Evolutionary conservation across 2,329 filamentous ascomycete genomes (phyloP).

Genomic region (Fusarium drepaniforme): DNA sequence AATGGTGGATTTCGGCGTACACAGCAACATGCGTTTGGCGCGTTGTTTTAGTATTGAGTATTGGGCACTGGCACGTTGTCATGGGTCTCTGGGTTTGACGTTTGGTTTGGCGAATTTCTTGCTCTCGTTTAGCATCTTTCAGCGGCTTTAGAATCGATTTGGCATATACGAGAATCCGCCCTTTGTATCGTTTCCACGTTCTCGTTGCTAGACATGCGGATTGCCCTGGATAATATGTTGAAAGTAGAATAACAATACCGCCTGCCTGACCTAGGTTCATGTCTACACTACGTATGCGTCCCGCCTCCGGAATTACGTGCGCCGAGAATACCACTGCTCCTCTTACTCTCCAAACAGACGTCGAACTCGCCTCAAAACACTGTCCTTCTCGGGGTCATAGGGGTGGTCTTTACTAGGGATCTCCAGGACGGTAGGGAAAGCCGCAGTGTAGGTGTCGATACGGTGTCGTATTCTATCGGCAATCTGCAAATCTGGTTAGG

Average conservation of each 20-base stretch:
- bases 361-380: constrained; percentile 88
- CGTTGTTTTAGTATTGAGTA: constrained; percentile 22
- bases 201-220: constrained; percentile 6
- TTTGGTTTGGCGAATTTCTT: constrained; percentile 39
- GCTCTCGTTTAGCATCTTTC: constrained; percentile 33
- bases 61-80: constrained; percentile 36
- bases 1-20: constrained; percentile 32
- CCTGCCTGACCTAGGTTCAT: constrained; percentile 8
- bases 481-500: constrained; percentile 69
- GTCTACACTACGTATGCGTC: constrained; percentile 9
- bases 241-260: constrained; percentile 14
- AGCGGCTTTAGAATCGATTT: constrained; percentile 42
- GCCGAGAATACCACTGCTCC: neutral
- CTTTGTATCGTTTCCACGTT: constrained; percentile 20
- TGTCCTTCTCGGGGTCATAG: constrained; percentile 99
- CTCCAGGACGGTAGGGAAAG: constrained; percentile 95
- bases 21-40: constrained; percentile 20
- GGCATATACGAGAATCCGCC: constrained; percentile 31
- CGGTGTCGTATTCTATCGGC: constrained; percentile 93
- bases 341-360: constrained; percentile 75
- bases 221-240: constrained; percentile 5
- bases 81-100: constrained; percentile 25
- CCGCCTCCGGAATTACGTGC: constrained; percentile 15
- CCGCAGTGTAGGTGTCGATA: constrained; percentile 91
- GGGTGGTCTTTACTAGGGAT: constrained; percentile 99